phyloP scores from a whole-genome alignment of 106 monocot genomes.

The Dactylorhiza incarnata region DNA sequence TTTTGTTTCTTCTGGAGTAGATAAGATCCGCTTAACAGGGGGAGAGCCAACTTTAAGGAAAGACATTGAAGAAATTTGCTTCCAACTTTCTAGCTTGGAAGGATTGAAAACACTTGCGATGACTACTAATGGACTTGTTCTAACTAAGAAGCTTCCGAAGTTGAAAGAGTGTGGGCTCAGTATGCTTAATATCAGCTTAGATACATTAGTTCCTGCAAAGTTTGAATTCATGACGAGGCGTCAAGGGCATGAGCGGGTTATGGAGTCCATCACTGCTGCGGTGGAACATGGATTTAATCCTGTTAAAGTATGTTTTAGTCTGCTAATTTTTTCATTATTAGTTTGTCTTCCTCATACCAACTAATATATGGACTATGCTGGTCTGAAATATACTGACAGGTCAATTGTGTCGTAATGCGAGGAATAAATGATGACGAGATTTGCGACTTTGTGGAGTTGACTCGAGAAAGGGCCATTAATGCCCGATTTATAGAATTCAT shows the following conservation, averaged over 20 bases:
- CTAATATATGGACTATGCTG: background rate
- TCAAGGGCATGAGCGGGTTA: slow-evolving; percentile 73
- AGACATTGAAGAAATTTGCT: slow-evolving; percentile 93
- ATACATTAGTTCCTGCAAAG: slow-evolving; percentile 89
- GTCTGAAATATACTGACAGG: slow-evolving; percentile 26
- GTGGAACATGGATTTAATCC: slow-evolving; percentile 80
- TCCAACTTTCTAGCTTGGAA: slow-evolving; percentile 57
- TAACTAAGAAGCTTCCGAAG: slow-evolving; percentile 82
- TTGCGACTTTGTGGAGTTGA: slow-evolving; percentile 90
- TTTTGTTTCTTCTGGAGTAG: slow-evolving; percentile 77
- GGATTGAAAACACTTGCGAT: slow-evolving; percentile 89
- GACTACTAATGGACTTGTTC: slow-evolving; percentile 87
- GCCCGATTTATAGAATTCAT: slow-evolving; percentile 98
- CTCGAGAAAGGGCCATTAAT: slow-evolving; percentile 80
- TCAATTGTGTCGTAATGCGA: slow-evolving; percentile 97
- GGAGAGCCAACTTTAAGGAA: slow-evolving; percentile 95
- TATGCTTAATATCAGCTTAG: slow-evolving; percentile 88
- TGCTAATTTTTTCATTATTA: background rate
- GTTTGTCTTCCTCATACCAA: background rate
- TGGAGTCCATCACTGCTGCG: slow-evolving; percentile 77
- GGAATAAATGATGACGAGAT: slow-evolving; percentile 98
- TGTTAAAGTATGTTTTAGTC: slow-evolving; percentile 56
- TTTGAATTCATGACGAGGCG: slow-evolving; percentile 99
- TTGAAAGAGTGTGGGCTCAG: slow-evolving; percentile 78
- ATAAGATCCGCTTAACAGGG: slow-evolving; percentile 90